Evolutionary conservation across 176 grass and related monocot genomes (phyloP).

Genomic region (Panicum miliaceum): DNA sequence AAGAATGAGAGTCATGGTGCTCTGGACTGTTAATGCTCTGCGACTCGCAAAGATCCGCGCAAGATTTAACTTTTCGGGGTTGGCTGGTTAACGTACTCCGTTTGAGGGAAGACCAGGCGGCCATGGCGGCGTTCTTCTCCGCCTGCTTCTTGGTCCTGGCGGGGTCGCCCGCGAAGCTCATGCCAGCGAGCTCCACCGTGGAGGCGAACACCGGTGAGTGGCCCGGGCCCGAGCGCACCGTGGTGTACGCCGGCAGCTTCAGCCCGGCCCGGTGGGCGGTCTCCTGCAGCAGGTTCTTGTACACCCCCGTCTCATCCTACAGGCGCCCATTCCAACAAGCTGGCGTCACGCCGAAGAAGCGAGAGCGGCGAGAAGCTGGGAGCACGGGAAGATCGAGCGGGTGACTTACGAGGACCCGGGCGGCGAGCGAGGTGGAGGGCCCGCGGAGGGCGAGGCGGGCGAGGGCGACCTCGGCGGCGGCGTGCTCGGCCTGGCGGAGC

Average conservation of each 20-base stretch:
- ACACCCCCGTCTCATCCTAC: slow-evolving; percentile 95
- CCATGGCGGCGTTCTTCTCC: slow-evolving; percentile 92
- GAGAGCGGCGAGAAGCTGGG: background rate
- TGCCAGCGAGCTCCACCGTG: slow-evolving; percentile 74
- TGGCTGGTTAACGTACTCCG: slow-evolving; percentile 50
- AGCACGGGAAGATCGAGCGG: background rate
- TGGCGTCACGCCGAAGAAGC: background rate
- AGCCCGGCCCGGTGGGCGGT: slow-evolving; percentile 83
- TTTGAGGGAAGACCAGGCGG: slow-evolving; percentile 82
- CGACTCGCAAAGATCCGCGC: background rate
- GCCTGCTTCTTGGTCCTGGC: slow-evolving; percentile 98
- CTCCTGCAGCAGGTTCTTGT: slow-evolving; percentile 96
- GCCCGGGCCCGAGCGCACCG: slow-evolving; percentile 74
- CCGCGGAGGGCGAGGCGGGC: slow-evolving; percentile 66
- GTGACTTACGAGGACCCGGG: slow-evolving; percentile 64
- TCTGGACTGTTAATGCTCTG: no score
- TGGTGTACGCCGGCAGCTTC: slow-evolving; percentile 85
- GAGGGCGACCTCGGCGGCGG: slow-evolving; percentile 84
- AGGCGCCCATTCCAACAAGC: background rate
- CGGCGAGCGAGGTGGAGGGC: slow-evolving; percentile 74
- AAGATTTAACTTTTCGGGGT: background rate
- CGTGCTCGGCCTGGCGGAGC: slow-evolving; percentile 89
- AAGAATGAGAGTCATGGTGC: background rate
- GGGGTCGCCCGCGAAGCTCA: slow-evolving; percentile 69
- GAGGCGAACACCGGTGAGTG: slow-evolving; percentile 81